Conservation (phyloP, 1,284 basidiomycete genomes). For the Ceratobasidium sp. region DNA sequence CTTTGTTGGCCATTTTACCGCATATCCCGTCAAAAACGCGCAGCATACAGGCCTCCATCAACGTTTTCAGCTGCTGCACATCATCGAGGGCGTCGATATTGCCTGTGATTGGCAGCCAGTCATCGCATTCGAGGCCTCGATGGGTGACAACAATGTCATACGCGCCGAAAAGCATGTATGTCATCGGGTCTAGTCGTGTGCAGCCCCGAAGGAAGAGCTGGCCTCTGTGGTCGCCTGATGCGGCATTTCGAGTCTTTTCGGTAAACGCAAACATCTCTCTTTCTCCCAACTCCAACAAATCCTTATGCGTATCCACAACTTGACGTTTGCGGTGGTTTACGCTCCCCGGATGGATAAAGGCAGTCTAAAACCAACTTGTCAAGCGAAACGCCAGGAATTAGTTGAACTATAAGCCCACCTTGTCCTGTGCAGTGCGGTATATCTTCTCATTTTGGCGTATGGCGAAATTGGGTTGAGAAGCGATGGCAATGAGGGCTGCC, state of each 20-base stretch:
- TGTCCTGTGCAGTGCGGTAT: slow-evolving; percentile 86
- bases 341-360: slow-evolving; percentile 86
- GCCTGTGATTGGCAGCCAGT: slow-evolving; percentile 90
- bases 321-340: slow-evolving; percentile 81
- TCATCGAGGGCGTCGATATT: slow-evolving; percentile 83
- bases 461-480: slow-evolving; percentile 94
- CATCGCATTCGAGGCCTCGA: slow-evolving; percentile 85
- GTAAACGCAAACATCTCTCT: slow-evolving; percentile 79
- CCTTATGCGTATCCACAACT: slow-evolving; percentile 31
- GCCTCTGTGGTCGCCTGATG: slow-evolving; percentile 61
- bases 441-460: slow-evolving; percentile 79
- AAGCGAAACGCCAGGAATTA: slow-evolving; percentile 44
- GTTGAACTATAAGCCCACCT: slow-evolving; percentile 65
- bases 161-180: slow-evolving; percentile 93
- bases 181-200: slow-evolving; percentile 90
- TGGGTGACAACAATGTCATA: slow-evolving; percentile 75
- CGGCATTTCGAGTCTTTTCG: slow-evolving; percentile 86
- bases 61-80: slow-evolving; percentile 81
- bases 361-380: slow-evolving; percentile 59
- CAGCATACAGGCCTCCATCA: slow-evolving; percentile 88
- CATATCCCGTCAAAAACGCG: slow-evolving; percentile 92
- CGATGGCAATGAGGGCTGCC: slow-evolving; percentile 86
- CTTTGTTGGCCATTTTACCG: slow-evolving; percentile 52
- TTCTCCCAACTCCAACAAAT: slow-evolving; percentile 57
- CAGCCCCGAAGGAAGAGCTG: slow-evolving; percentile 82